These are phyloP conservation scores for Golubevia sp. DNA, from an alignment of 1,284 basidiomycete genomes.

Conservation along the genomic window DNA sequence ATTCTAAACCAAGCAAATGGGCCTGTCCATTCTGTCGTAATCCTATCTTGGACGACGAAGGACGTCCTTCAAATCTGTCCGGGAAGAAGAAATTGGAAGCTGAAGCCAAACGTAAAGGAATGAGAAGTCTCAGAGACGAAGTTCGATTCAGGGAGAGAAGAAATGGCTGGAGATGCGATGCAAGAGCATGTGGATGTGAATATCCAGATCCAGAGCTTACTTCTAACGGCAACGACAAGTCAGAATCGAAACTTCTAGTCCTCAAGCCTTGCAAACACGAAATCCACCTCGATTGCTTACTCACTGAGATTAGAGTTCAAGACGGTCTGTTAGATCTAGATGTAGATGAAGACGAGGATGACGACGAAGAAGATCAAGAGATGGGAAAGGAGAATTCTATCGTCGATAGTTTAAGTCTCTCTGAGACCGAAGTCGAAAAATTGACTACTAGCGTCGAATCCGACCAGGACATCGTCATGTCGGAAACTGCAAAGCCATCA, in stretches of 20 bases:
- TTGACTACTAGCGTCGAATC: background rate
- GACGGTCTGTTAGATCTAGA: conserved; percentile 2
- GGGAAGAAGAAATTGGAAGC: conserved; percentile 1
- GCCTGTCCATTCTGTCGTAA: conserved; percentile 52
- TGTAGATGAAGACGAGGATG: conserved; percentile 7
- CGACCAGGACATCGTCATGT: background rate
- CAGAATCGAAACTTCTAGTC: conserved; percentile 17
- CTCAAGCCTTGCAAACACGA: conserved; percentile 48
- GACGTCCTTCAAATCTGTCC: conserved; percentile 1
- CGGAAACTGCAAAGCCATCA: background rate
- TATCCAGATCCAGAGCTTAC: conserved; percentile 16
- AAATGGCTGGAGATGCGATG: conserved; percentile 46
- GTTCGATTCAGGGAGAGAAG: conserved; percentile 33
- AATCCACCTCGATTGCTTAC: conserved; percentile 50
- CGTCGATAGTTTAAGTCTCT: background rate
- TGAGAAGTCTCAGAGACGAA: conserved; percentile 33
- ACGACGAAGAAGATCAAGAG: conserved; percentile 12
- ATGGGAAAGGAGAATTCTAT: conserved; percentile 1
- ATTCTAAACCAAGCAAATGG: conserved; percentile 43
- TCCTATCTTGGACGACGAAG: conserved; percentile 6
- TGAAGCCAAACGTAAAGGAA: conserved; percentile 3
- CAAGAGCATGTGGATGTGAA: conserved; percentile 39
- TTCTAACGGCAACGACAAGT: background rate
- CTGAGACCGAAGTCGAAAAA: background rate
- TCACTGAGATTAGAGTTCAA: conserved; percentile 42